phyloP scores from a whole-genome alignment of 2,329 filamentous ascomycete species.

The Coniochaeta sp. region DNA sequence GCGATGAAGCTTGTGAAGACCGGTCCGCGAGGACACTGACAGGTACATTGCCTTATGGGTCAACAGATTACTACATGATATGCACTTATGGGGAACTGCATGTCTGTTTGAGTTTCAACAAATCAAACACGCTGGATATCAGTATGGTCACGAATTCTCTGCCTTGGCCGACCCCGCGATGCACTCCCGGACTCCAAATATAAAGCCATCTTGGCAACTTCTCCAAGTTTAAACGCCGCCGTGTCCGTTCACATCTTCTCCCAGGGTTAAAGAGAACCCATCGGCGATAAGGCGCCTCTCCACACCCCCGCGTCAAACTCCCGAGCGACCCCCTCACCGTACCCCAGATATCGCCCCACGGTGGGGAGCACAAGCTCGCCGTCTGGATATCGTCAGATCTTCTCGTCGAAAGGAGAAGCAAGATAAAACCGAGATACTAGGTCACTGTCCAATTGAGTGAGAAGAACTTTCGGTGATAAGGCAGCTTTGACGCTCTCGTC shows the following conservation, averaged over 20 bases:
- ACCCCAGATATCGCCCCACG: background rate
- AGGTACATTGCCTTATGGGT: no score
- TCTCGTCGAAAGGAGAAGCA: background rate
- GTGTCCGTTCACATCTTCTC: background rate
- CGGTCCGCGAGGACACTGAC: conserved; percentile 30
- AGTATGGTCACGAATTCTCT: background rate
- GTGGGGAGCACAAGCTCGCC: background rate
- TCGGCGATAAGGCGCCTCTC: background rate
- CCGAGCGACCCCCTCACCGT: background rate
- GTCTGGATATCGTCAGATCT: background rate
- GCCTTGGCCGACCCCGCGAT: background rate
- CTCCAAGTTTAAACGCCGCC: background rate
- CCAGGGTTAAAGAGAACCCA: background rate
- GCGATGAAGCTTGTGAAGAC: conserved; percentile 54
- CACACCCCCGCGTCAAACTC: background rate
- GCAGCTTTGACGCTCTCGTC: background rate
- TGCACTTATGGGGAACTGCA: no score
- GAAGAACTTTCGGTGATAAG: background rate
- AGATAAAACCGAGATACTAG: background rate
- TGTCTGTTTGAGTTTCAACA: no score
- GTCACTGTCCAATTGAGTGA: background rate
- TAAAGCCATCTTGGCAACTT: background rate
- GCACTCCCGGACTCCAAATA: background rate
- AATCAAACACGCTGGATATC: background rate
- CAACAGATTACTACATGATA: no score